Conservation (phyloP, 2,329 filamentous ascomycete species). For the Albophoma yamanashiensis region DNA sequence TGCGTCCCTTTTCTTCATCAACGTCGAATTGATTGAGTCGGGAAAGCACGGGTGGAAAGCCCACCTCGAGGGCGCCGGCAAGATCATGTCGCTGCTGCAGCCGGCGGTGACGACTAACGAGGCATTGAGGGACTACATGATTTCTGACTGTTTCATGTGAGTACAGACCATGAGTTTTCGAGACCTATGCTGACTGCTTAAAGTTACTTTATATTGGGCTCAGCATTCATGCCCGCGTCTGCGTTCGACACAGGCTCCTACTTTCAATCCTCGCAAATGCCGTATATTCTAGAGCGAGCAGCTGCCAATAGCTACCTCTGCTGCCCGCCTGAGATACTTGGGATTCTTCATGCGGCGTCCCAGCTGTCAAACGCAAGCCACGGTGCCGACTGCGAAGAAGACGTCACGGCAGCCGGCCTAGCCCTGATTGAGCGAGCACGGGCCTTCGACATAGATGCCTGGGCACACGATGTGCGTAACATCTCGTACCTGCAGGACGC, state of each 20-base stretch:
- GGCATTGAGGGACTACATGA: slow-evolving; percentile 30
- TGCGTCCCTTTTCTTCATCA: slow-evolving; percentile 37
- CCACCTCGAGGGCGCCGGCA: slow-evolving; percentile 34
- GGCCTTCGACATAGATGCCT: slow-evolving; percentile 27
- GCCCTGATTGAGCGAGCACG: slow-evolving; percentile 26
- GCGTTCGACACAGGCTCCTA: slow-evolving; percentile 18
- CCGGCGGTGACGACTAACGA: slow-evolving; percentile 20
- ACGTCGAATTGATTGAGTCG: slow-evolving; percentile 38
- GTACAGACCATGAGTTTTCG: slow-evolving; percentile 5
- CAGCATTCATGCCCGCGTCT: slow-evolving; percentile 27
- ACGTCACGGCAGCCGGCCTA: slow-evolving; percentile 18
- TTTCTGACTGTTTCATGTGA: slow-evolving; percentile 37
- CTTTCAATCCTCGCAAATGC: slow-evolving; percentile 25
- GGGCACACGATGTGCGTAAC: slow-evolving; percentile 26
- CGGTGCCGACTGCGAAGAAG: slow-evolving; percentile 14
- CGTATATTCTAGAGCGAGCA: slow-evolving; percentile 25
- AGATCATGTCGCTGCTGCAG: slow-evolving; percentile 30
- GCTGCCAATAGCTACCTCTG: slow-evolving; percentile 36
- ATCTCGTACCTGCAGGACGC: slow-evolving; percentile 22
- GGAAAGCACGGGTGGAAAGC: slow-evolving; percentile 35
- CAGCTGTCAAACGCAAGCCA: slow-evolving; percentile 22
- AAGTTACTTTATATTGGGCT: slow-evolving; percentile 35
- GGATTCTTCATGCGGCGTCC: slow-evolving; percentile 31
- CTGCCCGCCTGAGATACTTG: slow-evolving; percentile 31
- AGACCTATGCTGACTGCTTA: neutral